phyloP scores from a whole-genome alignment of 1,284 basidiomycete species.

The Ustilago nuda region DNA sequence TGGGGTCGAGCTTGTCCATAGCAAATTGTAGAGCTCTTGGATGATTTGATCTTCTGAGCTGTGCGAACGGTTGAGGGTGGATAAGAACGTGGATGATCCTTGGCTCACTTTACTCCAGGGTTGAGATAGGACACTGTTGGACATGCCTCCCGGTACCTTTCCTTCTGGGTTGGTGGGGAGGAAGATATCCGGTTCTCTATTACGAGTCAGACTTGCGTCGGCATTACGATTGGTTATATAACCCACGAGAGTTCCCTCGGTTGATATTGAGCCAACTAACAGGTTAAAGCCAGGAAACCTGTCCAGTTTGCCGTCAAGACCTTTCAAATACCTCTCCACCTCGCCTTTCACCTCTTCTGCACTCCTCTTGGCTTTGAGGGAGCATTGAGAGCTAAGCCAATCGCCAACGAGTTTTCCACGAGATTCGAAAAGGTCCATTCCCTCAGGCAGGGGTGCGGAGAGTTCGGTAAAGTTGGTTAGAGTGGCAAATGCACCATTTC shows the following conservation, averaged over 20 bases:
- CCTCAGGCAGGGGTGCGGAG: conserved; percentile 29
- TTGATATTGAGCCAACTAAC: conserved; percentile 32
- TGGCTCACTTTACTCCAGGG: conserved; percentile 42
- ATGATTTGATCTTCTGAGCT: conserved; percentile 13
- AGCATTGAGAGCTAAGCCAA: conserved; percentile 23
- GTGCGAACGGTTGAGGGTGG: conserved; percentile 1
- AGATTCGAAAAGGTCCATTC: conserved; percentile 32
- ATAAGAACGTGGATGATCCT: conserved; percentile 12
- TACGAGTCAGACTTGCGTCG: conserved; percentile 1
- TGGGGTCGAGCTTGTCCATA: conserved; percentile 33
- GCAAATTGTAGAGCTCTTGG: conserved; percentile 35
- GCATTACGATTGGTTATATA: conserved; percentile 43
- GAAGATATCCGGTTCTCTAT: conserved; percentile 21
- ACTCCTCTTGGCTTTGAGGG: not conserved
- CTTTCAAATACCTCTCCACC: conserved; percentile 19
- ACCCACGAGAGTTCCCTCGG: conserved; percentile 9
- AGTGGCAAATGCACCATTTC: conserved; percentile 45
- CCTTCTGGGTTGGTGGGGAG: not conserved
- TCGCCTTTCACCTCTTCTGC: conserved; percentile 5
- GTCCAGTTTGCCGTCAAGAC: conserved; percentile 13
- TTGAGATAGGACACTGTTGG: conserved; percentile 36
- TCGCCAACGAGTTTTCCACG: conserved; percentile 49
- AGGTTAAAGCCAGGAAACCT: conserved; percentile 60
- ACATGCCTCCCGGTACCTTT: conserved; percentile 23
- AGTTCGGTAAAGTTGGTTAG: conserved; percentile 63